Percentiles rank a stretch among this genome's conserved stretches.
Evolutionary conservation across 1,284 basidiomycete species (phyloP).

Genomic region (Ceratobasidium sp.): DNA sequence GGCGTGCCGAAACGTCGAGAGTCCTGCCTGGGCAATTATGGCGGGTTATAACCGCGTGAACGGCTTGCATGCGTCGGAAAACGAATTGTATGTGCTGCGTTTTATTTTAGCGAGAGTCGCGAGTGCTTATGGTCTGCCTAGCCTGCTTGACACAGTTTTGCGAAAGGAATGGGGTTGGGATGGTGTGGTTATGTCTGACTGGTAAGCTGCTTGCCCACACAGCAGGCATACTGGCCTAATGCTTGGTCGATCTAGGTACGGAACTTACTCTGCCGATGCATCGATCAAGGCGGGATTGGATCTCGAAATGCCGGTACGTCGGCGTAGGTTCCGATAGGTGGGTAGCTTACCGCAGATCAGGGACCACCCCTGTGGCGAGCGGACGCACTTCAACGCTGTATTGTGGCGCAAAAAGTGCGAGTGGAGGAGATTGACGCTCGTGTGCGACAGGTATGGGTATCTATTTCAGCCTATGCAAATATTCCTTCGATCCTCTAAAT

Average conservation of each 20-base stretch:
- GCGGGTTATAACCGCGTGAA: conserved; percentile 41
- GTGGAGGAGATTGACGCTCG: conserved; percentile 53
- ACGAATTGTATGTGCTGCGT: conserved; percentile 2
- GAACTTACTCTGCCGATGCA: conserved; percentile 68
- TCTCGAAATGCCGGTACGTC: conserved; percentile 66
- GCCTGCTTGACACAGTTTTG: conserved; percentile 67
- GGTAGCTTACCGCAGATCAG: conserved; percentile 54
- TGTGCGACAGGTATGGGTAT: conserved; percentile 51
- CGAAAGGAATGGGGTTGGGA: conserved; percentile 74
- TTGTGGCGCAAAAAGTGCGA: conserved; percentile 54
- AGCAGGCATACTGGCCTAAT: conserved; percentile 36
- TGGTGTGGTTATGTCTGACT: conserved; percentile 73
- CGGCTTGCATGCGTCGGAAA: conserved; percentile 13
- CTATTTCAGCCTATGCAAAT: not conserved
- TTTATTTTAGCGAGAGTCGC: not conserved
- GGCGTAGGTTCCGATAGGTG: conserved; percentile 52
- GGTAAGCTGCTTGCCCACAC: conserved; percentile 56
- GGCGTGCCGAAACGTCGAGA: conserved; percentile 36
- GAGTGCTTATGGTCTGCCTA: conserved; percentile 42
- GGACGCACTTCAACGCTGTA: conserved; percentile 46
- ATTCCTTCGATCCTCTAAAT: no score
- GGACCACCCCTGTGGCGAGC: conserved; percentile 11
- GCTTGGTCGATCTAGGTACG: conserved; percentile 60
- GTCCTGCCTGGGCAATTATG: conserved; percentile 49
- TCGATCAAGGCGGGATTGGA: conserved; percentile 71